These are phyloP conservation scores for Yarrowia yakushimensis DNA, from an alignment of 805 yeast genomes.

Conservation along the genomic window DNA sequence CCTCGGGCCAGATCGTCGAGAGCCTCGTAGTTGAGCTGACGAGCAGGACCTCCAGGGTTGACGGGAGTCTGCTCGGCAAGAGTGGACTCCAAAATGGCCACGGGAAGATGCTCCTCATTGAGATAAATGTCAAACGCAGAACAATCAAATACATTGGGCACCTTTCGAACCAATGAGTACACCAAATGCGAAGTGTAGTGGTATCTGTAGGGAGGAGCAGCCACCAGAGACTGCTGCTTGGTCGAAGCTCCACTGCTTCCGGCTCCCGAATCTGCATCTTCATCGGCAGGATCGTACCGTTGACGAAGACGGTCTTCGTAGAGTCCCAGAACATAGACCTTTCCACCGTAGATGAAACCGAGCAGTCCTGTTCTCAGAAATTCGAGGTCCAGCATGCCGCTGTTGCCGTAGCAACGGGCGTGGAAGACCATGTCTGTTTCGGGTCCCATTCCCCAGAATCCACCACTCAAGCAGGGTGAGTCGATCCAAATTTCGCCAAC, in stretches of 20 bases:
- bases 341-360: slow-evolving; percentile 85
- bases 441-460: slow-evolving; percentile 68
- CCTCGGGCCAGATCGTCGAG: slow-evolving; percentile 51
- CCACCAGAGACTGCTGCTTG: slow-evolving; percentile 29
- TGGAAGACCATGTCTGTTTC: slow-evolving; percentile 76
- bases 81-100: slow-evolving; percentile 76
- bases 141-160: slow-evolving; percentile 80
- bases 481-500: slow-evolving; percentile 99
- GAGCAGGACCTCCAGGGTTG: slow-evolving; percentile 1
- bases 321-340: slow-evolving; percentile 80
- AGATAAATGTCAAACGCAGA: slow-evolving; percentile 83
- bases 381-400: slow-evolving; percentile 67
- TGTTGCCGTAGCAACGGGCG: slow-evolving; percentile 68
- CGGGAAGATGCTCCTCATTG: slow-evolving; percentile 77
- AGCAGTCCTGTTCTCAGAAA: slow-evolving; percentile 86
- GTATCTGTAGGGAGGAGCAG: slow-evolving; percentile 45
- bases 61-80: slow-evolving; percentile 41
- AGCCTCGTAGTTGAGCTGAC: slow-evolving; percentile 33
- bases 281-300: slow-evolving; percentile 56
- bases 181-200: slow-evolving; percentile 86
- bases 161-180: slow-evolving; percentile 75
- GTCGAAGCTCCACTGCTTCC: slow-evolving; percentile 5
- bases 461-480: slow-evolving; percentile 85
- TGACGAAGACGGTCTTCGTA: slow-evolving; percentile 91
- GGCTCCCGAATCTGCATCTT: slow-evolving; percentile 30